Evolutionary conservation across 441 rosid species (phyloP), one percentile per base, ranked within the genome.

Genomic region (Theobroma grandiflorum): DNA sequence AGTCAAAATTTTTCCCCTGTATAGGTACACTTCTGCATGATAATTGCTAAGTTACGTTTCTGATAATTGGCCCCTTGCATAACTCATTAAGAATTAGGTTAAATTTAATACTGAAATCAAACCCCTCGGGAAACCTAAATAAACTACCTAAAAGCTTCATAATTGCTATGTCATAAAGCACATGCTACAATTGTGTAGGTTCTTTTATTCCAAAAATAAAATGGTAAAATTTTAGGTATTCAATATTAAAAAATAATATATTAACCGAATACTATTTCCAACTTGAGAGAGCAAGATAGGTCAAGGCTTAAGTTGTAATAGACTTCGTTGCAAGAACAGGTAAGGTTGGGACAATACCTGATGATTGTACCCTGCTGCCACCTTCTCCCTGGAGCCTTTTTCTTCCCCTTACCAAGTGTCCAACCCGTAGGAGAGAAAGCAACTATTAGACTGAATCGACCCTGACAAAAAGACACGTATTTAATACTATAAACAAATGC

Each of bases 391-490:
- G 96, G 90, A 40, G 94, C 87, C 81, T 92, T 95, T 92, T 93
- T 93, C 87, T 93, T 95, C 33, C 94, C 90, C 82, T 92, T 96
- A 26, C 98, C 92, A 75, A 91, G 90, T 68, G 95, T 82, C 98
- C 99, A 96, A 16, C 99, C 99, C 79, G 95, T 93, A 8, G 99
- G 99, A 79, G 99, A 93, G 87, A 96, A 93, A 57, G 99, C 97
- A 77, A 96, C 98, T 6, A 95, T 81, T 57, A 95, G 95, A 84
- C 93, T 91, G 87, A 86, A 96, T 43, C 97, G 90, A 62, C 80
- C 81, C 98, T 96, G 88, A 75, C 59, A 72, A 76, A 64, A 38
- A 66, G 70, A 53, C 53, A 80, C 8, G 53, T 16, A n/a, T 4
- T 77, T 2, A 62, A 61, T 2, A 57, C 43, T 5, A 47, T 66